Evolutionary conservation across 1,284 basidiomycete species (phyloP).

Genomic region (Austroboletus olivaceoglutinosus): DNA sequence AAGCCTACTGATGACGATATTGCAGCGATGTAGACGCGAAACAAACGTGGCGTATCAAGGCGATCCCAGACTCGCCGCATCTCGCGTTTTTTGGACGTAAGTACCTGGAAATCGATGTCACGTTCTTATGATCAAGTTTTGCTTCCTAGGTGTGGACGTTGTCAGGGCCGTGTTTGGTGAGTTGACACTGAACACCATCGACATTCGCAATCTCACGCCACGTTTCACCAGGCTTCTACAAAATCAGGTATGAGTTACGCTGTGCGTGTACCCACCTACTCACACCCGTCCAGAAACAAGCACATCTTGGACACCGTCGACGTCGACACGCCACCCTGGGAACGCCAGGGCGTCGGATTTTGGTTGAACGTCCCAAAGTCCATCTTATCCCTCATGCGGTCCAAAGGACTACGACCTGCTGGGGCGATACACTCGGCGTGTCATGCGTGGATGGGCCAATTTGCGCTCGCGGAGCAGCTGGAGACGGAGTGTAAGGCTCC

Average conservation of each 20-base stretch:
- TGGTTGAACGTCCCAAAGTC: conserved; percentile 81
- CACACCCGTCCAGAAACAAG: conserved; percentile 46
- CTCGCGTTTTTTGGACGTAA: conserved; percentile 73
- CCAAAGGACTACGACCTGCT: conserved; percentile 61
- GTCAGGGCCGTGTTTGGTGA: conserved; percentile 74
- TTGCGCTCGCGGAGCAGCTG: conserved; percentile 70
- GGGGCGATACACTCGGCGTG: conserved; percentile 84
- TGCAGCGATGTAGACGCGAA: conserved; percentile 74
- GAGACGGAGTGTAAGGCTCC: conserved; percentile 82
- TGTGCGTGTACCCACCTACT: neutral
- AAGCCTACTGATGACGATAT: neutral
- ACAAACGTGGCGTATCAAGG: conserved; percentile 75
- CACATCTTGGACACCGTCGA: conserved; percentile 78
- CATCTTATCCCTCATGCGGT: conserved; percentile 52
- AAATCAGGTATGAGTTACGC: conserved; percentile 51
- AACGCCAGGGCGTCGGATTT: conserved; percentile 73
- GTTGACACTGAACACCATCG: conserved; percentile 14
- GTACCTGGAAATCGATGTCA: conserved; percentile 23
- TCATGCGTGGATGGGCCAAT: conserved; percentile 82
- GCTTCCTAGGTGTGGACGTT: conserved; percentile 59
- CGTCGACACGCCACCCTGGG: conserved; percentile 77
- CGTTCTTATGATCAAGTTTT: neutral
- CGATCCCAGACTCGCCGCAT: conserved; percentile 59
- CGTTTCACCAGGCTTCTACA: conserved; percentile 49
- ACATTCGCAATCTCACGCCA: neutral